Conservation (phyloP, 73 alveolate species). For the Effrenium voratum region DNA sequence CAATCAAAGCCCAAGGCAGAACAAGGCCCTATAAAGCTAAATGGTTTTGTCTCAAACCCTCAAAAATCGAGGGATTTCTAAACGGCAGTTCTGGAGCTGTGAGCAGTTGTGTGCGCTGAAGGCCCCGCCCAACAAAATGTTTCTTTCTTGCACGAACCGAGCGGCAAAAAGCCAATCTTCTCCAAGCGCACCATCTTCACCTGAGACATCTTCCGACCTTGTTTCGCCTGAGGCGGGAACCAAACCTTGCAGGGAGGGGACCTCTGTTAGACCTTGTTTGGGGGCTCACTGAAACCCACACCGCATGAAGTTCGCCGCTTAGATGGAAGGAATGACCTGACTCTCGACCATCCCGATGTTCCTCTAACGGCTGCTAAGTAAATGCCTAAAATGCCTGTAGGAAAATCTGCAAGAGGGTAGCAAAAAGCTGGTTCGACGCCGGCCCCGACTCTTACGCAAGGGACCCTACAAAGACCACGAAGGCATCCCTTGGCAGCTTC, state of each 20-base stretch:
- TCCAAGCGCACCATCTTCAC: slow-evolving; percentile 63
- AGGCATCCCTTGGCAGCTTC: no score
- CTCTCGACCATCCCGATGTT: no score
- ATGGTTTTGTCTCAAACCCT: no score
- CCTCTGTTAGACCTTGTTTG: neutral
- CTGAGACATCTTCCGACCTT: neutral
- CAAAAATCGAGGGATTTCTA: no score
- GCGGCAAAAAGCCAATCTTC: slow-evolving; percentile 53
- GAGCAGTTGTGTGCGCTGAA: neutral
- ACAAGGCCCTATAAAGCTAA: no score
- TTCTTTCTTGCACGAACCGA: neutral
- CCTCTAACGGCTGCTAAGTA: no score
- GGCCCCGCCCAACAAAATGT: neutral
- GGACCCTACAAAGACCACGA: no score
- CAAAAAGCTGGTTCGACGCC: no score
- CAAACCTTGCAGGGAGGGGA: neutral
- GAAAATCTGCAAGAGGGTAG: no score
- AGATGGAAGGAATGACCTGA: neutral
- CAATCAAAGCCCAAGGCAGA: no score
- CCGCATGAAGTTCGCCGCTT: neutral
- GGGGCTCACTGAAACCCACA: neutral
- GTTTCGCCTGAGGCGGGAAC: neutral
- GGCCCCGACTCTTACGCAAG: no score
- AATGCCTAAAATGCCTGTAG: no score
- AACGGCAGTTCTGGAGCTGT: neutral